Base-by-base conservation (phyloP, 768 basidiomycete species). In the Lentinula lateritia region DNA sequence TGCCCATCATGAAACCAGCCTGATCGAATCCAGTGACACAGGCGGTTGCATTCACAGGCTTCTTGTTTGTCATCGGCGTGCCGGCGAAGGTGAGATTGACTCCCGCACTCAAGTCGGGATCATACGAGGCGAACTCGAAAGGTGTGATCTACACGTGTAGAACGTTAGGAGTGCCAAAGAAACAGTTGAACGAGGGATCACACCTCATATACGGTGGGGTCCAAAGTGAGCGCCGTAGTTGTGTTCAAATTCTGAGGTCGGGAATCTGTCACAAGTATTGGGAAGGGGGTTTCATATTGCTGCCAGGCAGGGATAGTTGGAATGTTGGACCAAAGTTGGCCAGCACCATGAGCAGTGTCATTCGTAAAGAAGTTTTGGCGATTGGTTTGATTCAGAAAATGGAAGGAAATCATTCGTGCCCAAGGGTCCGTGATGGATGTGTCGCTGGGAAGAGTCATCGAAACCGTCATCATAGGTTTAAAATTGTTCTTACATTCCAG, bases 21-120 rank as follows among this genome's bases (percentile, higher is more conserved):
- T 89, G 88, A 68, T 93, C 90, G 66, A 92, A 93, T 5, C 85
- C 86, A 4, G 80, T 83, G 10, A 86, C 85, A 70, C 93, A 95
- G 0, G 82, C 72, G 7, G 84, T 82, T 6, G 75, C 71, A 62
- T 83, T 85, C 6, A 72, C 74, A 0, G 87, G 80, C 62, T 75
- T 67, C 3, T 87, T 89, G 60, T 88, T 81, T 23, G 72, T 70
- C n/a, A 93, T 69, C 61, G 79, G 77, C 0, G 90, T 91, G 3
- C 93, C 93, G 4, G 83, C 79, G 64, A 81, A 85, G 0, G 81
- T 73, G 32, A 84, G 75, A 52, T 87, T 86, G 66, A 81, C 78
- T 70, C 89, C 92, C 0, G 89, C 86, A n/a, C 85, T 85, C 6
- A 90, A 74, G 58, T 71, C 78, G 12, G 89, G 87, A 66, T 93